phyloP scores from a whole-genome alignment of 2,329 filamentous ascomycete species.

The Microdochium trichocladiopsis region DNA sequence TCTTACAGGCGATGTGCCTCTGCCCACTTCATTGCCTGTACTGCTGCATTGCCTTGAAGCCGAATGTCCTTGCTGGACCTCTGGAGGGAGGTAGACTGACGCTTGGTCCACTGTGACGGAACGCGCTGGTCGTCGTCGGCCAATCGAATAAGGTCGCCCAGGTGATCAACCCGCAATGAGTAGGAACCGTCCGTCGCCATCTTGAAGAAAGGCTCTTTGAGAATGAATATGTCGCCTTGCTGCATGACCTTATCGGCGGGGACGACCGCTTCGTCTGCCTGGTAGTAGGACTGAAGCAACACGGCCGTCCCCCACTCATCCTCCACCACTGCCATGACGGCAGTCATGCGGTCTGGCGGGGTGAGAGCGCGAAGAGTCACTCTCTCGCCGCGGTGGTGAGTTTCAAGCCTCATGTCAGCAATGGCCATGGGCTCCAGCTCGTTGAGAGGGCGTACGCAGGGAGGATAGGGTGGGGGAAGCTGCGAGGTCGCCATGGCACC shows the following conservation, averaged over 20 bases:
- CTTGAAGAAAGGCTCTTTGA: conserved; percentile 50
- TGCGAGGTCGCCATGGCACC: conserved; percentile 2
- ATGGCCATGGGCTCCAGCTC: conserved; percentile 16
- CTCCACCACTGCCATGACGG: conserved; percentile 23
- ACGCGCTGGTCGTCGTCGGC: conserved; percentile 25
- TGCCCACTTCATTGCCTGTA: conserved; percentile 16
- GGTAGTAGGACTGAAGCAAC: conserved; percentile 31
- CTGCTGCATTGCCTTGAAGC: conserved; percentile 24
- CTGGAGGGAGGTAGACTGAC: neutral
- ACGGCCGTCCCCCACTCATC: conserved; percentile 28
- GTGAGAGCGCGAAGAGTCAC: conserved; percentile 10
- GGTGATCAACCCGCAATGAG: conserved; percentile 43
- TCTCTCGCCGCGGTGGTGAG: conserved; percentile 15
- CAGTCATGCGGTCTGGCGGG: conserved; percentile 8
- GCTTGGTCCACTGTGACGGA: conserved; percentile 25
- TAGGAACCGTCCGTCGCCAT: conserved; percentile 27
- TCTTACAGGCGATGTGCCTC: conserved; percentile 23
- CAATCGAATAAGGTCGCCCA: conserved; percentile 37
- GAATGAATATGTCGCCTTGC: conserved; percentile 25
- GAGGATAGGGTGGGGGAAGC: conserved; percentile 13
- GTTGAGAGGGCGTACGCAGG: conserved; percentile 9
- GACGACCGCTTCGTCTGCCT: conserved; percentile 26
- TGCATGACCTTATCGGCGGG: conserved; percentile 24
- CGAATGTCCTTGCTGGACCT: conserved; percentile 9
- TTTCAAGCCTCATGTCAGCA: conserved; percentile 19